A percentile compares a stretch with the other conserved stretches of the same genome.
phyloP scores from a whole-genome alignment of 148 eudicot species.

The Silene conica region DNA sequence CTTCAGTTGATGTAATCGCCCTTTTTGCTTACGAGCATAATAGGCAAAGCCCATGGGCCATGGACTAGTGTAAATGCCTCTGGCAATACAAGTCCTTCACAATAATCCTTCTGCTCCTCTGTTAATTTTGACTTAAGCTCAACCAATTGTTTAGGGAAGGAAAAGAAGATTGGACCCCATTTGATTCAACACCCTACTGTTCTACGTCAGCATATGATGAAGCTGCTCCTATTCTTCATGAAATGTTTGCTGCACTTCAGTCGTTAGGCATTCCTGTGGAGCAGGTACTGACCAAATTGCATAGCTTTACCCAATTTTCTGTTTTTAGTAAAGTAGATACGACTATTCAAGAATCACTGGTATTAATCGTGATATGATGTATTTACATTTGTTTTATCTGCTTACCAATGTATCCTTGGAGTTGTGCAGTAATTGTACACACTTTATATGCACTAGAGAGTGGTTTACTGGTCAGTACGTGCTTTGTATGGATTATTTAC shows the following conservation, averaged over 20 bases:
- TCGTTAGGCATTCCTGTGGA: conserved; percentile 69
- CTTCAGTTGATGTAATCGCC: not conserved
- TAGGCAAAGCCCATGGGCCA: not conserved
- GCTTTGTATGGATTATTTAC: too few species aligned
- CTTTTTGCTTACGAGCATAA: too few species aligned
- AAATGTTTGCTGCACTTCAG: conserved; percentile 54
- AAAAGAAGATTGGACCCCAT: conserved; percentile 81
- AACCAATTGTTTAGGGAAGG: conserved; percentile 52
- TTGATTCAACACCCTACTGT: conserved; percentile 76
- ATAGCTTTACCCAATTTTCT: not conserved
- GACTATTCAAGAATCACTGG: not conserved
- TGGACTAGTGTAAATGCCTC: too few species aligned
- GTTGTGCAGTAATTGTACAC: too few species aligned
- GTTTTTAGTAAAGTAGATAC: conserved; percentile 6
- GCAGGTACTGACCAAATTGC: conserved; percentile 49
- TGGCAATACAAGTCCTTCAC: too few species aligned
- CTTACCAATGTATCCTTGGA: too few species aligned
- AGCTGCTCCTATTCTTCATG: conserved; percentile 72
- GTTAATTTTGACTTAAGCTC: not conserved
- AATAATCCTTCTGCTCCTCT: conserved; percentile 7
- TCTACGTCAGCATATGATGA: conserved; percentile 75
- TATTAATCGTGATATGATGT: too few species aligned
- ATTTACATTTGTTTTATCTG: too few species aligned
- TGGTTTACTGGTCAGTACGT: not conserved
- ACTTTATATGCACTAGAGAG: too few species aligned